Evolutionary conservation across 148 eudicot species (phyloP).

Genomic region (Suaeda aralocaspica): DNA sequence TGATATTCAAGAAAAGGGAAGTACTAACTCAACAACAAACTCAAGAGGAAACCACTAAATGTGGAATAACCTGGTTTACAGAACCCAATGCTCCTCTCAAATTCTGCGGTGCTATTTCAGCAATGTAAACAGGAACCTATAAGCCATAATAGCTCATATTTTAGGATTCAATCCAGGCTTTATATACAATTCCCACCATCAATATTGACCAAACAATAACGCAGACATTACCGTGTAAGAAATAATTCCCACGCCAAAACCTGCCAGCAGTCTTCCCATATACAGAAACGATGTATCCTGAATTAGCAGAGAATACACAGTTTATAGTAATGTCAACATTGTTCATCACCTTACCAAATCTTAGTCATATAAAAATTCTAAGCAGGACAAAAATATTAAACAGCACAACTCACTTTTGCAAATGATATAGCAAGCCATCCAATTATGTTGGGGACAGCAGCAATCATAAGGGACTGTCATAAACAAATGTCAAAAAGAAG

Average conservation of each 20-base stretch:
- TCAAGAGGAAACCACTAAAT: background rate
- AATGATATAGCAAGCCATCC: conserved; percentile 96
- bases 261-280: conserved; percentile 93
- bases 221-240: conserved; percentile 62
- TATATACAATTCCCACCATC: background rate
- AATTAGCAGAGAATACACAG: conserved; percentile 1
- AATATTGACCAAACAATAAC: conserved; percentile 11
- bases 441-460: conserved; percentile 87
- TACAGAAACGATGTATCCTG: conserved; percentile 84
- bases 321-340: background rate
- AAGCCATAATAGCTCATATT: background rate
- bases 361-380: background rate
- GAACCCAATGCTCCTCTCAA: conserved; percentile 91
- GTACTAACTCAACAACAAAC: background rate
- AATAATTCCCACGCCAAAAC: conserved; percentile 95
- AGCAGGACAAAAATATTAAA: background rate
- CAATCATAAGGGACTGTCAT: conserved; percentile 90
- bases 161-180: background rate
- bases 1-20: background rate
- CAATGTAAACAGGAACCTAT: conserved; percentile 96
- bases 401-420: conserved; percentile 59
- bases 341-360: background rate
- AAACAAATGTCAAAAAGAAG: conserved; percentile 13
- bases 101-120: conserved; percentile 92
- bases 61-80: conserved; percentile 68